Base-by-base conservation (phyloP, 1,139 yeast genomes). In the Zygosaccharomyces pseudobailii region DNA sequence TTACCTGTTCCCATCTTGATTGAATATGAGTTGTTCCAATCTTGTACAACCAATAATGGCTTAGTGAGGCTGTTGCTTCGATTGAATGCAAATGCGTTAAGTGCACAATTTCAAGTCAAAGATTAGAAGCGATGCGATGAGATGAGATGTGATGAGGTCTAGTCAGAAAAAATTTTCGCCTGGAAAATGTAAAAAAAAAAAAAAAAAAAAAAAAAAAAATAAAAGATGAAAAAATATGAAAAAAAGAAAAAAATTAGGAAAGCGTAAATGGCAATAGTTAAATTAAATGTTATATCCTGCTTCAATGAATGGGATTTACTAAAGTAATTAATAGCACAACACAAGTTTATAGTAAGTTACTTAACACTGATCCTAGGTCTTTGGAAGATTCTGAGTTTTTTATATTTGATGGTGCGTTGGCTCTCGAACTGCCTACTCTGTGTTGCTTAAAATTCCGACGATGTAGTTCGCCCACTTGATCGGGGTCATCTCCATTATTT, bases 1-100 rank as follows among this genome's bases (percentile, higher is more conserved):
- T 92, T 92, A 52, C 80, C 90, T 34, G 89, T 84, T 64, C 97
- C 97, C 98, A 92, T 90, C 56, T 48, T 57, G 34, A 23, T 17
- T 2, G 3, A 24, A 21, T 6, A 33, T 19, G 17, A 21, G 25
- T 17, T 20, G 43, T 19, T 30, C 13, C 33, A 30, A 30, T 30
- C 5, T n/a, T 10, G 7, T 30, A n/a, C 19, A 30, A n/a, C 19
- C 17, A 9, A 30, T 5, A 8, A 10, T 28, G 5, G 32, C 32
- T 30, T 10, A 10, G 19, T n/a, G 4, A 9, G 13, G 13, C 13
- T 7, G 13, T 24, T 6, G 27, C 27, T 8, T 24, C 27, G 6
- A 13, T 24, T 8, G 27, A 24, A 24, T 6, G 28, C 10, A 19
- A 36, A 33, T 28, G 36, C 34, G 21, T 42, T 19, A 28, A 31